Base-by-base conservation (phyloP, 495 filamentous ascomycete genomes). In the Platismatia glauca region DNA sequence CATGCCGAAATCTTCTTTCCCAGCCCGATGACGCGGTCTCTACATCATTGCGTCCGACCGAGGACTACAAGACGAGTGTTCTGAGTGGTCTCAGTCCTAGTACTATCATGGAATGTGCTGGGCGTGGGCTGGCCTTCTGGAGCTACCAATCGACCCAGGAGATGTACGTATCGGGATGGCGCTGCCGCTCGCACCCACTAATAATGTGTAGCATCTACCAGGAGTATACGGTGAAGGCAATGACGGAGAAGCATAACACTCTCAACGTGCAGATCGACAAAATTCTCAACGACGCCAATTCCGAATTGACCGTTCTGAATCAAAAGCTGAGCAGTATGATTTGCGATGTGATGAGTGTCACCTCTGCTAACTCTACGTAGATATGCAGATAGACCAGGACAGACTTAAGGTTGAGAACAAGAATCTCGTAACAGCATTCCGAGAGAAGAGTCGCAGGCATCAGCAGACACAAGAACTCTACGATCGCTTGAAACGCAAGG, bases 11-110 rank as follows among this genome's bases (percentile, higher is more conserved):
- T 4, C 74, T 76, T 6, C 79, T 98, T 11, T 70, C 73, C 31
- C 88, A 87, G 64, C 84, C 85, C 0, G 90, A 96, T 68, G 91
- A 95, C 75, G 88, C 83, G 24, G 84, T 90, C 4, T 79, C 85
- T 24, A 85, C 87, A 1, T 80, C 86, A 55, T 79, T 98, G 38
- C 90, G 89, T 61, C 93, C 92, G 0, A 85, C 88, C 0, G 93
- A 97, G 71, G 94, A 96, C 64, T 97, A 95, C 79, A 96, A 96
- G 70, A 93, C 90, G 0, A 90, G 89, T 64, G 86, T 94, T 13
- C 76, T 98, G 18, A 90, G 89, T 71, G 94, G 94, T 0, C 74
- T 96, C 8, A 89, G 83, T 60, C 94, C 94, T 3, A 87, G 81
- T 44, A 82, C 86, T 15, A 89, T 98, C 59, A 91, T 96, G 82